Evolutionary conservation across 768 basidiomycete genomes (phyloP).

Genomic region (Obba rivulosa): DNA sequence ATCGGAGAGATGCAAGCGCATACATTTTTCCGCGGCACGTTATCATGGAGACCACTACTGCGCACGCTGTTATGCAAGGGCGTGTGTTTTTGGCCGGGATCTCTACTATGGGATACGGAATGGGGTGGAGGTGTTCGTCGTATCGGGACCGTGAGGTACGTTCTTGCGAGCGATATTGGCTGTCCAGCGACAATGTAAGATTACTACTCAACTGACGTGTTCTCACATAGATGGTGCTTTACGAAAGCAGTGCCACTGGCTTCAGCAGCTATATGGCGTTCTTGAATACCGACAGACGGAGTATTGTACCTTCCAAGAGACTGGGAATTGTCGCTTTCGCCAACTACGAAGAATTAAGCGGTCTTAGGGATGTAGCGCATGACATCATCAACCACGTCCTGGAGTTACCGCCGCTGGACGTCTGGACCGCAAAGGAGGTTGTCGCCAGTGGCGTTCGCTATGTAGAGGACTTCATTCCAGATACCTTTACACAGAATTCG

Average conservation of each 20-base stretch:
- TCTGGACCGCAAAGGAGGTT: too few relatives aligned
- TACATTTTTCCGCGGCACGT: conserved; percentile 28
- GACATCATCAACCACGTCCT: conserved; percentile 13
- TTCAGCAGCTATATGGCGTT: too few relatives aligned
- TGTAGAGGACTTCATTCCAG: not conserved
- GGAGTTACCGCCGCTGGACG: not conserved
- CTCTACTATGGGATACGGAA: conserved; percentile 33
- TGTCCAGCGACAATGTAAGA: too few relatives aligned
- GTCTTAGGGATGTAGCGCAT: too few relatives aligned
- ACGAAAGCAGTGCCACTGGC: too few relatives aligned
- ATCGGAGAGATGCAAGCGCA: conserved; percentile 22
- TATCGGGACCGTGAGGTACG: conserved; percentile 37
- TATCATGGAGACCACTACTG: conserved; percentile 26
- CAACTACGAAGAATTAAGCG: conserved; percentile 13
- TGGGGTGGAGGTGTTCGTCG: conserved; percentile 37
- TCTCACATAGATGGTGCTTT: too few relatives aligned
- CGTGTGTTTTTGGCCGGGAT: conserved; percentile 7
- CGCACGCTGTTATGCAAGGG: conserved; percentile 22
- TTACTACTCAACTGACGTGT: too few relatives aligned
- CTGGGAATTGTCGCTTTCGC: conserved; percentile 27
- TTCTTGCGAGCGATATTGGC: too few relatives aligned
- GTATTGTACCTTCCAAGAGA: conserved; percentile 27
- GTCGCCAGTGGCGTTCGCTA: not conserved
- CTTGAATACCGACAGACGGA: too few relatives aligned
- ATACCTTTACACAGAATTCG: too few relatives aligned